These are phyloP conservation scores for Diutina pseudorugosa DNA, from an alignment of 1,139 yeast genomes.

Conservation along the genomic window DNA sequence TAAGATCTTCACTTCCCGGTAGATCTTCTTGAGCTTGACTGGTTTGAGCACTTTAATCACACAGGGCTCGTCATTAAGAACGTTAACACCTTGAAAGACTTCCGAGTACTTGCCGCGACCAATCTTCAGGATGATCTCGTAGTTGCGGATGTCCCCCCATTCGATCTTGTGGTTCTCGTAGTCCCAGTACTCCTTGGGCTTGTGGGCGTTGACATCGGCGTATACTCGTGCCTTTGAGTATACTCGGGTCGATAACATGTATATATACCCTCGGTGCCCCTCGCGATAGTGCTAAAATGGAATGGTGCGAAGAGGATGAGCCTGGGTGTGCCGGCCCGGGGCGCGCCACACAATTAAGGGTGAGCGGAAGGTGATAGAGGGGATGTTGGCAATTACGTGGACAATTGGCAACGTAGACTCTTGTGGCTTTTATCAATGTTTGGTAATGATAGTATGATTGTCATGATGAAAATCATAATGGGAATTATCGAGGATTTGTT, in stretches of 20 bases:
- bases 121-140: slow-evolving; percentile 83
- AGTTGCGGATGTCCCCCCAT: slow-evolving; percentile 67
- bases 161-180: slow-evolving; percentile 61
- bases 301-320: background rate
- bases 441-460: too few relatives aligned
- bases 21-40: slow-evolving; percentile 67
- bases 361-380: too few relatives aligned
- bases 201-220: slow-evolving; percentile 68
- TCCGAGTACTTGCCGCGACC: slow-evolving; percentile 98
- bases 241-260: slow-evolving; percentile 1
- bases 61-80: slow-evolving; percentile 36
- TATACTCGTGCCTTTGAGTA: slow-evolving; percentile 61
- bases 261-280: background rate
- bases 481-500: too few relatives aligned
- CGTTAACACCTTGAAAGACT: slow-evolving; percentile 66
- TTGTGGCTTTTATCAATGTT: too few relatives aligned
- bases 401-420: too few relatives aligned
- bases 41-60: slow-evolving; percentile 94
- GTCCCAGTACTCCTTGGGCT: slow-evolving; percentile 90
- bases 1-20: slow-evolving; percentile 63
- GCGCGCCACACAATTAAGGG: too few relatives aligned
- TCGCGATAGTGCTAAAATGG: background rate
- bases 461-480: too few relatives aligned
- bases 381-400: too few relatives aligned
- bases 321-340: background rate